Base-by-base conservation (phyloP, 306 rosid genomes). In the Rubus idaeus region DNA sequence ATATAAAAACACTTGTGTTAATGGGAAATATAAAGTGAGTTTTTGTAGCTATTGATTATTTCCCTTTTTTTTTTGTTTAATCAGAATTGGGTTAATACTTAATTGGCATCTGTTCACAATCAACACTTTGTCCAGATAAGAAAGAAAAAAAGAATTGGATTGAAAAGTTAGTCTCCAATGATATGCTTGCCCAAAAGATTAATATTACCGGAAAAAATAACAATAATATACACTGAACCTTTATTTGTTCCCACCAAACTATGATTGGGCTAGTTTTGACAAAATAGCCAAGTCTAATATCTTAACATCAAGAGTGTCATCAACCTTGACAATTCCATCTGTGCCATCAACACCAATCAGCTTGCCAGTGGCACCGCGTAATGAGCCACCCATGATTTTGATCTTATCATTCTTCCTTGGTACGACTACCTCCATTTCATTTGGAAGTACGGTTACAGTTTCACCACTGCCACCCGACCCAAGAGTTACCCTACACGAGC, bases 291-390 rank as follows among this genome's bases (percentile, higher is more conserved):
- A 65, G 84, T 92, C 98, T 73, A 96, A 89, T 74, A 96, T 96
- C 89, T 96, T 92, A 53, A 96, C 99, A 76, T 96, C 99, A 46
- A 92, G 83, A 1, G 99, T 92, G 77, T 87, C 97, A 58, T 96
- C 99, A 82, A 93, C 89, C 82, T 92, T 96, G 57, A 96, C 99
- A 79, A 96, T 96, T 39, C 99, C 99, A 66, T 96, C 99, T 13
- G 94, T 92, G 39, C 98, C 99, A 75, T 96, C 99, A 21, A 96
- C 96, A 77, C 99, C 99, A 21, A 96, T 96, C 86, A 96, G 90
- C 88, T 96, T 96, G 64, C 99, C 99, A 0, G 98, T 92, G 71
- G 93, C 79, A 75, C 99, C 99, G 1, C 99, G 96, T 56, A 92
- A 51, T 37, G 91, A 78, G 18, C 99, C 98, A 23, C 91, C 97